These are phyloP conservation scores for Diplodia sapinea DNA, from an alignment of 2,329 filamentous ascomycete species.

Conservation along the genomic window DNA sequence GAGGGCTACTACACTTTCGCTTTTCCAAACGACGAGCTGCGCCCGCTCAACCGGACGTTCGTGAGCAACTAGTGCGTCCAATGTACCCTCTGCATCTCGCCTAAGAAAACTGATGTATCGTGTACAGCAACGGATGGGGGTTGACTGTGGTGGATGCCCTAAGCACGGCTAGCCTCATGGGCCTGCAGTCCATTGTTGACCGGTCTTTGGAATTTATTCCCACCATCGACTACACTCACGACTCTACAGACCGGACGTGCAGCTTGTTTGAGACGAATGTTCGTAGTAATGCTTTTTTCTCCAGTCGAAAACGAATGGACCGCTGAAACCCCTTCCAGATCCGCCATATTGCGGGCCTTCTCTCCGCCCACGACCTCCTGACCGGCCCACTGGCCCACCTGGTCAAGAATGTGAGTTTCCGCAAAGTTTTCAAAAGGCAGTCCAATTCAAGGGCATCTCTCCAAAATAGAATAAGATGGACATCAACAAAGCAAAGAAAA, in stretches of 20 bases:
- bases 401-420: slow-evolving; percentile 38
- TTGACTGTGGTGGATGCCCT: slow-evolving; percentile 82
- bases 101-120: background rate
- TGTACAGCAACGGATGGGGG: slow-evolving; percentile 77
- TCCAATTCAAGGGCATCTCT: background rate
- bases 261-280: slow-evolving; percentile 81
- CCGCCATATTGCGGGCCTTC: slow-evolving; percentile 79
- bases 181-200: slow-evolving; percentile 69
- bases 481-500: too few relatives aligned
- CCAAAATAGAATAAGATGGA: too few relatives aligned
- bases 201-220: slow-evolving; percentile 74
- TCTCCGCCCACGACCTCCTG: slow-evolving; percentile 78
- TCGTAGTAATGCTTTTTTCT: too few relatives aligned
- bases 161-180: slow-evolving; percentile 80
- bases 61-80: slow-evolving; percentile 70
- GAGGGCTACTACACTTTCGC: slow-evolving; percentile 70
- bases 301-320: background rate
- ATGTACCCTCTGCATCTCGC: background rate
- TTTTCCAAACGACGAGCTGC: slow-evolving; percentile 77
- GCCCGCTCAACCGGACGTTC: slow-evolving; percentile 68
- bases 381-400: slow-evolving; percentile 66
- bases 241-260: slow-evolving; percentile 60
- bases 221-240: slow-evolving; percentile 68
- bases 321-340: slow-evolving; percentile 58
- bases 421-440: background rate